Evolutionary conservation across 768 basidiomycete genomes (phyloP), one percentile per base, ranked within the genome.

Genomic region (Mycena vitilis): DNA sequence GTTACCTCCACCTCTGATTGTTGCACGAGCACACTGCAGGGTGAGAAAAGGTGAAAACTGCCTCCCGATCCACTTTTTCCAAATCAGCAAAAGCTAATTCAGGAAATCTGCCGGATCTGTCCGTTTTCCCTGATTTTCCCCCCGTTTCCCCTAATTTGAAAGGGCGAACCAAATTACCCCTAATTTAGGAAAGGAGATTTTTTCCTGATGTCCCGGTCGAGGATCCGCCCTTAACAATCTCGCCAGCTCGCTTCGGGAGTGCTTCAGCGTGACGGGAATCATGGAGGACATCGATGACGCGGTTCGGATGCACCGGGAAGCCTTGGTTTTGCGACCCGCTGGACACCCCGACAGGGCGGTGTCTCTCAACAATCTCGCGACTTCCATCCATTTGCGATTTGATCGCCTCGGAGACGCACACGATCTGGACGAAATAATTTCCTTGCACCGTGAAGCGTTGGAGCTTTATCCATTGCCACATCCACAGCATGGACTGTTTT

Each of bases 361-460:
- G 15, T 51, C 53, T 42, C 68, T 73, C 18, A 55, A 60, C 71
- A 70, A 71, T 54, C 73, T 75, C 15, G 71, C 69, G 2, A 42
- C 6, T 63, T 66, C 71, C 20, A 54, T 76, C 48, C 71, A 52
- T 48, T 65, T 65, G 4, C 73, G 78, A n/a, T 68, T 75, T 62
- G 57, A 75, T 23, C 76, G 75, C 5, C 76, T 70, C 69, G 77
- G 78, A 12, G 73, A 73, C 20, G 53, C 42, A 22, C 61, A 67
- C 23, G 78, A 76, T 22, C 66, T 79, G 9, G 73, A 78, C 20
- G 56, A 72, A 5, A 73, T 78, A 52, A 72, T 81, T 48, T 60
- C 65, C 5, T 74, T 75, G 10, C 42, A 36, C 20, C 48, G 67
- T 25, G n/a, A 67, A 10, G 77, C 76, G 47, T 73, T 77, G n/a